Evolutionary conservation across 495 filamentous ascomycete genomes (phyloP), one percentile per base, ranked within the genome.

Genomic region (Neurospora sp.): DNA sequence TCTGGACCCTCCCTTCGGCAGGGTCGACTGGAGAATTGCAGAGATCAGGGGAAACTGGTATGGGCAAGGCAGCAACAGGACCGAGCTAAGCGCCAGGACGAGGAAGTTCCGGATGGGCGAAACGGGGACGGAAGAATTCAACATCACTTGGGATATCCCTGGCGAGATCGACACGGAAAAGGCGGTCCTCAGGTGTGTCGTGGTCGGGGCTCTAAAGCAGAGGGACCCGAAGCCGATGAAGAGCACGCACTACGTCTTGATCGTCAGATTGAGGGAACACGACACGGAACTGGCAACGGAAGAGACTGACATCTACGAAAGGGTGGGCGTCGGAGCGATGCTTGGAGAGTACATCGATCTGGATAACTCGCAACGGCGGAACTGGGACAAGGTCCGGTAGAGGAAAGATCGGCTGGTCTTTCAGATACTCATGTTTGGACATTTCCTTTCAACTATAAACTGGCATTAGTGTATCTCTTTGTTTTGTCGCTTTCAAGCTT

Each of bases 21-120:
- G 37, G 40, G 75, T 78, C 3, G 70, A 78, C 7, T 80, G 80
- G 80, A 45, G 59, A 3, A 20, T 20, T 4, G 1, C 44, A 42
- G 71, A 48, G 38, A 31, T 68, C 53, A 20, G 44, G 44, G n/a
- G n/a, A 0, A 20, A 48, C n/a, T 48, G 44, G 44, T 20, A 22
- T 10, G 0, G 9, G n/a, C 9, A 10, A 48, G 4, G 44, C 22
- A 22, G 44, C n/a, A 48, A 20, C 44, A 48, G n/a, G n/a, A 4
- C 44, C 8, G n/a, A 48, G 44, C 1, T 48, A n/a, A 20, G 44
- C 44, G 44, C 44, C n/a, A 48, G 0, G 1, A 48, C 44, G 44
- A 48, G 44, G 1, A 0, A 9, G 18, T 48, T 48, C 7, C n/a
- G n/a, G 0, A 48, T 20, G n/a, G 9, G 0, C 3, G 1, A 0